Base-by-base conservation (phyloP, 2,329 filamentous ascomycete species). In the Cercospora zeae-maydis region DNA sequence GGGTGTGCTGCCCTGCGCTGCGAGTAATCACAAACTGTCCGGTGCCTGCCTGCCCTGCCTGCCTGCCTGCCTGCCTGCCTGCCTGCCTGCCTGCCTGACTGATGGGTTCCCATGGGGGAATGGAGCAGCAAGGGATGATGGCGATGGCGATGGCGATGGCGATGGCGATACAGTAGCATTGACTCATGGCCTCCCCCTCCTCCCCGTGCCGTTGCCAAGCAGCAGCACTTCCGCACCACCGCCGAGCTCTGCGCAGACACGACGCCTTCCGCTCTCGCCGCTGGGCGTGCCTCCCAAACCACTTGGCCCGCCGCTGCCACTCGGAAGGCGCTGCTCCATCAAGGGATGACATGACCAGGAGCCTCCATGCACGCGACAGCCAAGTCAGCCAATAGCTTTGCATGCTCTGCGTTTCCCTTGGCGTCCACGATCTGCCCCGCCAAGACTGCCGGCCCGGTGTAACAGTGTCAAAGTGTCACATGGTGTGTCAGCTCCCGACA, bases 361-460 rank as follows among this genome's bases (percentile, higher is more conserved):
- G 47, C 47, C 31, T 13, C 39, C 39, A 16, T 52, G 49, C 49
- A 52, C 49, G 24, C 49, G 49, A 30, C n/a, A 33, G 49, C 49
- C 49, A 53, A 53, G 49, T 33, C 49, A 53, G 49, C 49, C 49
- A 53, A 53, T 53, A 16, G 49, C 49, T 33, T 52, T 33, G 49
- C 31, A 13, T 33, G 47, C 47, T 52, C 21, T 24, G 19, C 42
- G 27, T 27, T 11, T 11, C 6, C 27, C 49, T 53, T 53, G 49
- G 49, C 49, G 16, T 6, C 13, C 24, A 52, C 47, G 47, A 52
- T 14, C 11, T 24, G n/a, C 24, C 24, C 3, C 24, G 24, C 24
- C 6, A 6, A 27, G 24, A 27, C 6, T 6, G n/a, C n/a, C n/a
- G n/a, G n/a, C n/a, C n/a, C n/a, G n/a, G n/a, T n/a, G 30, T 5